Conservation (phyloP, 176 grass and related monocot genomes). For the Oryza officinalis region DNA sequence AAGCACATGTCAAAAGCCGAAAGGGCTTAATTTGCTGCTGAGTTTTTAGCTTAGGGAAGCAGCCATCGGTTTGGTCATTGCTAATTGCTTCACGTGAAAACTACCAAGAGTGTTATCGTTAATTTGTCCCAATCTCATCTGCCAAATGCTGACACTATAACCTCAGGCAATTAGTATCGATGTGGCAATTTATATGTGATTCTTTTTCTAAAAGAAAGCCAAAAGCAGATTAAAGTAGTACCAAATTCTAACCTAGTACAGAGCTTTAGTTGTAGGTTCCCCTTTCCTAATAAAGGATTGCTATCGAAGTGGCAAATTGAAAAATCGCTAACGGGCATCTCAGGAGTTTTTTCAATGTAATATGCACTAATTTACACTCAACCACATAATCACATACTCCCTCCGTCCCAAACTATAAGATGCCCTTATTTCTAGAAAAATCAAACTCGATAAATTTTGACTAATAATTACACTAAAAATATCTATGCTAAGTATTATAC, state of each 20-base stretch:
- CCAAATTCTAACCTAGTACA: constrained; percentile 3
- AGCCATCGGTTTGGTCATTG: constrained; percentile 13
- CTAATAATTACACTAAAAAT: too few species aligned
- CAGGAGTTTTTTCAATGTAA: neutral
- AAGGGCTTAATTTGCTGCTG: neutral
- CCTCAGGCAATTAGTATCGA: neutral
- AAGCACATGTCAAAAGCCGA: neutral
- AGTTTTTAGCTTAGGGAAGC: constrained; percentile 24
- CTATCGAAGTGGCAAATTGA: neutral
- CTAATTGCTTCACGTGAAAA: constrained; percentile 19
- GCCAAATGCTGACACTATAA: constrained; percentile 18
- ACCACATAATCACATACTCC: too few species aligned
- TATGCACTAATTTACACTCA: neutral
- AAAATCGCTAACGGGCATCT: neutral
- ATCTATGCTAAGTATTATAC: too few species aligned
- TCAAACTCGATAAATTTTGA: too few species aligned
- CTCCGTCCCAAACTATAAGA: too few species aligned
- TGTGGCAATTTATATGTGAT: neutral
- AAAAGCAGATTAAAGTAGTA: too few species aligned
- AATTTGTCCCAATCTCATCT: constrained; percentile 33
- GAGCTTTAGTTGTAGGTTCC: neutral
- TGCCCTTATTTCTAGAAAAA: too few species aligned
- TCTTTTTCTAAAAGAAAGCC: constrained; percentile 23
- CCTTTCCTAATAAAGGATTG: neutral
- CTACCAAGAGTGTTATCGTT: constrained; percentile 7